Percentiles rank a stretch among this genome's conserved stretches.
phyloP scores from a whole-genome alignment of 148 eudicot genomes.

The Rhododendron simsii region DNA sequence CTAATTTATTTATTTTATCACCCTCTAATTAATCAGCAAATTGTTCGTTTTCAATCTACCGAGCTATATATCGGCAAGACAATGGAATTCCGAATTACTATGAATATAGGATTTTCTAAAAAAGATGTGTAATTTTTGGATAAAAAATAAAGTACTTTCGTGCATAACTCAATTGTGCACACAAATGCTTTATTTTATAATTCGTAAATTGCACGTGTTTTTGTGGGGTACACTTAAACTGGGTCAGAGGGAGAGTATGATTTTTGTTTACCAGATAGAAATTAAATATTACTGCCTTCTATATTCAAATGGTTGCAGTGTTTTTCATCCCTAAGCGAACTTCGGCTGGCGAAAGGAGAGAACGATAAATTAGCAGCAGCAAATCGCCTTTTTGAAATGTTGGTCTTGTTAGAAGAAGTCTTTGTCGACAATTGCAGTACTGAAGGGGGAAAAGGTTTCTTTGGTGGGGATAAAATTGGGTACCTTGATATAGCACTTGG shows the following conservation, averaged over 20 bases:
- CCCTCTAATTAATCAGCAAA: not conserved
- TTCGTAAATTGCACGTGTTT: too few species aligned
- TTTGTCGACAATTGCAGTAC: slow-evolving; percentile 3
- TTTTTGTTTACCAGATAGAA: too few species aligned
- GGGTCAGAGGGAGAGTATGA: too few species aligned
- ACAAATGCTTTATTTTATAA: too few species aligned
- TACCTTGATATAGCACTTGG: not conserved
- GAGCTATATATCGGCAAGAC: not conserved
- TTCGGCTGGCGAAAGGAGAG: not conserved
- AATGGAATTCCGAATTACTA: too few species aligned
- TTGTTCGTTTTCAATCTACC: not conserved
- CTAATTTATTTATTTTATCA: not conserved
- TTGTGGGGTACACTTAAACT: too few species aligned
- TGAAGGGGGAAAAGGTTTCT: slow-evolving; percentile 5
- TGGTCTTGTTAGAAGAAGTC: slow-evolving; percentile 13
- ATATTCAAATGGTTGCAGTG: not conserved
- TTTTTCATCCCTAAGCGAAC: not conserved
- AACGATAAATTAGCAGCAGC: not conserved
- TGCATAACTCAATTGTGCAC: too few species aligned
- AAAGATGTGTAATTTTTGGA: too few species aligned
- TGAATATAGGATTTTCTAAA: too few species aligned
- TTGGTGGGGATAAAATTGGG: not conserved
- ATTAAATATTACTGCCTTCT: not conserved
- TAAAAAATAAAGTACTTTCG: too few species aligned
- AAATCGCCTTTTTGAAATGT: not conserved